Base-by-base conservation (phyloP, 805 yeast species). In the Candida pini region DNA sequence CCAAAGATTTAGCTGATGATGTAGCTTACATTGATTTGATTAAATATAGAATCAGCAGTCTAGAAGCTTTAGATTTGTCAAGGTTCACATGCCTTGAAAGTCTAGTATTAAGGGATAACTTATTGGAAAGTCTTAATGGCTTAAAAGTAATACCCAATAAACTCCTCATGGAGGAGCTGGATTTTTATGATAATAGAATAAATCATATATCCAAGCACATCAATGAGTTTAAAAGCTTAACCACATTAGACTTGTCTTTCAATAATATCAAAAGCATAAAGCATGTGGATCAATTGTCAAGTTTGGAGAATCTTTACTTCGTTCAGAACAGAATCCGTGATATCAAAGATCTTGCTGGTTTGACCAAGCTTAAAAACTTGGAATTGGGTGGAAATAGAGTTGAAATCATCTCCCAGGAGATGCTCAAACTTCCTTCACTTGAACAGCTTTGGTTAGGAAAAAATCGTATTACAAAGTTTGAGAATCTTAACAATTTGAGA, bases 311-410 rank as follows among this genome's bases (percentile, higher is more conserved):
- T 41, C 54, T 92, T 28, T 92, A 77, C 54, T 78, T 92, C 60
- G 95, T 94, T 26, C 97, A 90, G 54, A 92, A 92, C 59, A 82
- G 76, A 50, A 86, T 92, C 35, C 58, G 71, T 12, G 79, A 73
- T 39, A 86, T 92, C 45, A 78, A 77, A 45, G 78, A 80, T 46
- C 45, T 90, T 31, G 75, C 73, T 10, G 66, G 68, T 2, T 64
- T 87, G 38, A 58, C 55, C 2, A 66, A 73, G 14, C 59, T 92
- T 43, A 71, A 62, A 34, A 83, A 81, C 45, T 63, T 92, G 35
- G 98, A 92, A 59, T 67, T 92, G 26, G 98, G 97, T 9, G 98
- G 97, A 17, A 92, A 92, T 59, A 69, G 76, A 38, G 71, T 87
- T 30, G 68, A 73, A 28, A 57, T 49, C 26, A 76, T 83, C 29